Evolutionary conservation across 2,329 filamentous ascomycete genomes (phyloP).

Genomic region (Cladosporium austrohemisphaericum): DNA sequence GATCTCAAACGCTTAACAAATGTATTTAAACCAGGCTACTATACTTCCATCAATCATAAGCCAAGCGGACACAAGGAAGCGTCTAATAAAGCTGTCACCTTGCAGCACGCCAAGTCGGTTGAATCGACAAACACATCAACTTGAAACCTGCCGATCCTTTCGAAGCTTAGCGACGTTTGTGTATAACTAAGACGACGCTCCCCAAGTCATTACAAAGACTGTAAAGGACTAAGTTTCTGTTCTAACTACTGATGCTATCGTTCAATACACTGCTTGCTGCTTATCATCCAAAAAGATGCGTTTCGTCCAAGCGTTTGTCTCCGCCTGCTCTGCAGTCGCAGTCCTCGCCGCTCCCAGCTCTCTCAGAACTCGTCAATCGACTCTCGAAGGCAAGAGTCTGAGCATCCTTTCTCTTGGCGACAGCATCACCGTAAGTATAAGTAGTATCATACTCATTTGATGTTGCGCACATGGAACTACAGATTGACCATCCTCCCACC

Average conservation of each 20-base stretch:
- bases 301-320: slow-evolving; percentile 4
- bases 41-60: neutral
- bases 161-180: neutral
- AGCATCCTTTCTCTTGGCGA: slow-evolving; percentile 6
- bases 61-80: neutral
- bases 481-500: neutral
- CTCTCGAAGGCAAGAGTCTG: slow-evolving; percentile 3
- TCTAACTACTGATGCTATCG: neutral
- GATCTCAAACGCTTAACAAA: too few relatives aligned
- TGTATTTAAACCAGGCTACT: too few relatives aligned
- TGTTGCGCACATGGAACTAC: too few relatives aligned
- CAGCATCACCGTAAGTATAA: slow-evolving; percentile 13
- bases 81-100: neutral
- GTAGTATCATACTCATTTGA: too few relatives aligned
- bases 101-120: slow-evolving; percentile 6
- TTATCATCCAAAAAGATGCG: slow-evolving; percentile 4
- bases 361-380: neutral
- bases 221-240: too few relatives aligned
- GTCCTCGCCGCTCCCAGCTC: neutral
- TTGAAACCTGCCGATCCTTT: slow-evolving; percentile 3
- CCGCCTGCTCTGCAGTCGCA: slow-evolving; percentile 4
- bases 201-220: too few relatives aligned
- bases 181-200: too few relatives aligned
- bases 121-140: slow-evolving; percentile 1
- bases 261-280: neutral